Evolutionary conservation across 495 filamentous ascomycete species (phyloP).

Genomic region (Trichocladium uniseriatum): DNA sequence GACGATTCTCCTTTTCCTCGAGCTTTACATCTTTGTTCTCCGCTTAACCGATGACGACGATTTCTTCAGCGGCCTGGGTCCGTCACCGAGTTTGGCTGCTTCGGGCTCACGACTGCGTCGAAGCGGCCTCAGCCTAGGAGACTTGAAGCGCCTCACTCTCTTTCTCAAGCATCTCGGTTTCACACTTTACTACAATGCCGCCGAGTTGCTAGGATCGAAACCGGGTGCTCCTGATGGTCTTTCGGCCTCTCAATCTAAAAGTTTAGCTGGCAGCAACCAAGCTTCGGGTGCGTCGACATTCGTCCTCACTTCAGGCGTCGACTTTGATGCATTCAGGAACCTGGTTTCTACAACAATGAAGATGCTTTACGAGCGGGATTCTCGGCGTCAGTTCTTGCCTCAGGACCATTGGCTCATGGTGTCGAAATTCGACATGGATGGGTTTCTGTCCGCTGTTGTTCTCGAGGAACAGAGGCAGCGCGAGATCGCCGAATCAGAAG

Average conservation of each 20-base stretch:
- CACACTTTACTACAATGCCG: constrained; percentile 74
- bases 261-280: neutral
- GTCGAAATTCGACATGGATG: constrained; percentile 79
- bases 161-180: constrained; percentile 95
- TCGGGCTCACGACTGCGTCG: constrained; percentile 39
- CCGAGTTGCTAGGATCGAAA: constrained; percentile 36
- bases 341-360: constrained; percentile 73
- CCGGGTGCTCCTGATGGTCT: neutral
- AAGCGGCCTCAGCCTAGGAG: constrained; percentile 58
- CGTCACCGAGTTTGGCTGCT: neutral
- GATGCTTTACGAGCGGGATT: constrained; percentile 92
- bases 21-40: constrained; percentile 85
- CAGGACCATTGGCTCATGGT: constrained; percentile 91
- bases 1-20: constrained; percentile 81
- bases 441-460: constrained; percentile 80
- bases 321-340: constrained; percentile 67
- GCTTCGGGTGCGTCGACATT: neutral
- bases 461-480: constrained; percentile 77
- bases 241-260: neutral
- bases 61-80: constrained; percentile 44
- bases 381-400: constrained; percentile 73
- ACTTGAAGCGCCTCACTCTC: constrained; percentile 63
- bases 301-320: constrained; percentile 47
- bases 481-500: constrained; percentile 36
- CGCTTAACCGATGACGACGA: constrained; percentile 92